Conservation (phyloP, 2,329 filamentous ascomycete genomes). For the Aspergillus sp. region DNA sequence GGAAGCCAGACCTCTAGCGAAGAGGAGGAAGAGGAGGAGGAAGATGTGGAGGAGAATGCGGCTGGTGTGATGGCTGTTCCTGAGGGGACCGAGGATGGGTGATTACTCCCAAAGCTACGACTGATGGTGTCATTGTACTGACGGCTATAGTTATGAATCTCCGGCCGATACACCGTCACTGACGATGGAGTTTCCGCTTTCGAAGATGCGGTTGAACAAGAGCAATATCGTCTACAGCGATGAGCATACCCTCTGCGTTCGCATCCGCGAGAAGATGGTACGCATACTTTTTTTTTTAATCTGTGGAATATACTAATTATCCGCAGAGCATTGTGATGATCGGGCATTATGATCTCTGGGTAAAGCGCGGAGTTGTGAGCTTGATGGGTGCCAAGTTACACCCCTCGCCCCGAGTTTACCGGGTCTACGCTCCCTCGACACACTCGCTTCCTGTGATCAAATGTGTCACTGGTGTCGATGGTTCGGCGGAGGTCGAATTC, state of each 20-base stretch:
- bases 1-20: conserved; percentile 17
- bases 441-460: conserved; percentile 57
- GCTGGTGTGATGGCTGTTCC: conserved; percentile 25
- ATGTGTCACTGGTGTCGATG: conserved; percentile 41
- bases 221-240: conserved; percentile 40
- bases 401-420: conserved; percentile 43
- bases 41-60: conserved; percentile 18
- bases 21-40: conserved; percentile 18
- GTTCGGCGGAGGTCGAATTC: conserved; percentile 50
- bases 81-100: conserved; percentile 29
- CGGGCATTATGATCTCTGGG: conserved; percentile 60
- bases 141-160: conserved; percentile 29
- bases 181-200: conserved; percentile 40
- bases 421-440: conserved; percentile 57
- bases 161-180: conserved; percentile 29
- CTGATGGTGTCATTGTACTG: conserved; percentile 8
- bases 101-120: neutral
- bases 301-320: conserved; percentile 18
- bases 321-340: conserved; percentile 42
- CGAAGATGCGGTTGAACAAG: conserved; percentile 38
- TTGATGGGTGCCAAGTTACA: conserved; percentile 60
- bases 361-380: conserved; percentile 56
- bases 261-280: conserved; percentile 42
- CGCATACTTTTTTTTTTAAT: neutral
- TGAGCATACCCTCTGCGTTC: conserved; percentile 38